Conservation (phyloP, 2,329 filamentous ascomycete genomes). For the Fusarium sublunatum region DNA sequence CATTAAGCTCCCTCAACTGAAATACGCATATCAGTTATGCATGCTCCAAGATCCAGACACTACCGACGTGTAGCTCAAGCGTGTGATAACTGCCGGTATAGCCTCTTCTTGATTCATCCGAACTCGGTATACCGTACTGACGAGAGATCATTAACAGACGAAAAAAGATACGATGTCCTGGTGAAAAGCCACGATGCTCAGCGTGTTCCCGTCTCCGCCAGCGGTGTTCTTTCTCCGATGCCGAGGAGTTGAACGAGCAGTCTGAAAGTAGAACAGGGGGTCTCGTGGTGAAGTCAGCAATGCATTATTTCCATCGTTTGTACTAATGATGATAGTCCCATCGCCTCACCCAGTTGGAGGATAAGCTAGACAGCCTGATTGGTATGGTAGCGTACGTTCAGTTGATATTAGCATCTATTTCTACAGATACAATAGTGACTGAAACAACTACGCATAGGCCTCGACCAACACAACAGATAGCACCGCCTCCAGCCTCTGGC, state of each 20-base stretch:
- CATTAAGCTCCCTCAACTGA: no score
- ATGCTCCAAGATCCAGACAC: conserved; percentile 15
- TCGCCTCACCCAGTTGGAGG: conserved; percentile 26
- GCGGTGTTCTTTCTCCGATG: conserved; percentile 11
- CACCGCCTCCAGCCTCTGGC: background rate
- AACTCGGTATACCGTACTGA: no score
- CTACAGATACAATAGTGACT: accelerated
- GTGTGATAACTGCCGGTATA: conserved; percentile 33
- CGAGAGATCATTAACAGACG: background rate
- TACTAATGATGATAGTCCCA: conserved; percentile 9
- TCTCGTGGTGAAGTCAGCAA: background rate
- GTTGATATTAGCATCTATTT: no score
- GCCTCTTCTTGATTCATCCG: background rate
- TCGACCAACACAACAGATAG: conserved; percentile 1
- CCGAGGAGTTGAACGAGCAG: background rate
- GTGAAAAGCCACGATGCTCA: conserved; percentile 30
- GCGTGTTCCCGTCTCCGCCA: conserved; percentile 26
- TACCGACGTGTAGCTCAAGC: conserved; percentile 28
- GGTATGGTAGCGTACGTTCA: conserved; percentile 15
- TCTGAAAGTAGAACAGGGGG: background rate
- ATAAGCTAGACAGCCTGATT: conserved; percentile 31
- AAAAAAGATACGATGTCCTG: conserved; percentile 34
- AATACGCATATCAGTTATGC: conserved; percentile 1
- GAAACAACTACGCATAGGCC: background rate
- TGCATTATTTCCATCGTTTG: accelerated